Conservation (phyloP, 2,329 filamentous ascomycete genomes). For the Boeremia exigua region DNA sequence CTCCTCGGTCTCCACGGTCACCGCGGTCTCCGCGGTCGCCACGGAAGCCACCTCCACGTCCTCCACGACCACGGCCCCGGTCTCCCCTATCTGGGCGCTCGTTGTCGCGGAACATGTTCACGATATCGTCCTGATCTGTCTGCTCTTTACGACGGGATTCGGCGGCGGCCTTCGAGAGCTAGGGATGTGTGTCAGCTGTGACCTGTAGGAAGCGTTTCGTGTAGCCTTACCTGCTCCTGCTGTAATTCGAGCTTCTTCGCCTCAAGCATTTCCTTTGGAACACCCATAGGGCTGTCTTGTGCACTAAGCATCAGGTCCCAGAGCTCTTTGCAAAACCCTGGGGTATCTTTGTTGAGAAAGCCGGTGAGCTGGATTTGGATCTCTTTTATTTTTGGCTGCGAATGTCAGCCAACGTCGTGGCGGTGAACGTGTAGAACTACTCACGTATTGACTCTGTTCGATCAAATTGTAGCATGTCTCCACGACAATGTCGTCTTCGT, state of each 20-base stretch:
- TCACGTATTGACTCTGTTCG: slow-evolving; percentile 77
- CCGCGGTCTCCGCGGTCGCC: slow-evolving; percentile 57
- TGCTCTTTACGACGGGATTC: slow-evolving; percentile 74
- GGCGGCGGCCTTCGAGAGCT: slow-evolving; percentile 82
- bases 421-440: slow-evolving; percentile 44
- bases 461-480: slow-evolving; percentile 76
- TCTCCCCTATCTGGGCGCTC: slow-evolving; percentile 54
- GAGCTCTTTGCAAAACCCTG: slow-evolving; percentile 87
- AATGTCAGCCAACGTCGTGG: slow-evolving; percentile 19
- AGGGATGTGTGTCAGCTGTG: slow-evolving; percentile 53
- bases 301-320: slow-evolving; percentile 93
- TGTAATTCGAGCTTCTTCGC: slow-evolving; percentile 95
- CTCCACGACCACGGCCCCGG: slow-evolving; percentile 51
- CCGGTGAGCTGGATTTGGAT: slow-evolving; percentile 94
- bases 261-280: slow-evolving; percentile 92
- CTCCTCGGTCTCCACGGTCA: slow-evolving; percentile 48
- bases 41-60: slow-evolving; percentile 50
- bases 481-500: slow-evolving; percentile 94
- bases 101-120: slow-evolving; percentile 70
- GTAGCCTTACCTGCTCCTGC: slow-evolving; percentile 80
- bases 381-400: slow-evolving; percentile 90
- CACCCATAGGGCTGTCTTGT: slow-evolving; percentile 84
- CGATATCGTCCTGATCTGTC: slow-evolving; percentile 65
- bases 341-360: slow-evolving; percentile 91
- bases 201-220: background rate